Evolutionary conservation across 805 yeast genomes (phyloP), one percentile per base, ranked within the genome.

Genomic region (Yarrowia yakushimensis): DNA sequence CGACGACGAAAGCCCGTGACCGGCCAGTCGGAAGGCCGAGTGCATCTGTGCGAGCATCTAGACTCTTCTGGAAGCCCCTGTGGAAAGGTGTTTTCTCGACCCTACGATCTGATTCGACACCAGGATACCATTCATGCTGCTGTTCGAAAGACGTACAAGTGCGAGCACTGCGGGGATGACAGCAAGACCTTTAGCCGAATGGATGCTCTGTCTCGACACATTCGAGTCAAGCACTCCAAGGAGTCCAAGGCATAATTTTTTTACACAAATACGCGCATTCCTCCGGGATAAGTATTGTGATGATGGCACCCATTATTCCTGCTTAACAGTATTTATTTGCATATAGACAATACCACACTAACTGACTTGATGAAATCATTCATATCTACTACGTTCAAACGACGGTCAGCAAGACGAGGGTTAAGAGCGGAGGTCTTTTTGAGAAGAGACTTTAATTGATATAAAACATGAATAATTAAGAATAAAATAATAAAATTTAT

Each of bases 101-200:
- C 97, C 18, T 93, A 93, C 72, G 99, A 93, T 77, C 79, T 93
- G 70, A 87, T 92, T 25, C 83, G 99, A 69, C 99, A 93, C 74
- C 97, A 93, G 74, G 96, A 93, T 70, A 94, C 98, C 0, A 92
- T 93, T 62, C 99, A 93, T 73, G 94, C 97, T 0, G 81, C 88
- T 52, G 87, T 86, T 72, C 87, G 93, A 75, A 88, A 88, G 69
- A 84, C 87, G 54, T 94, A 86, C 78, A 85, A 88, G 71, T 93
- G 99, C 74, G 85, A 85, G 68, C 85, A 87, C 46, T 93, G 99
- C 76, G 94, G 88, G 63, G 86, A 83, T 67, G 85, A 82, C 67
- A 79, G 85, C 64, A 86, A 93, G 77, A 90, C 96, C 0, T 93
- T 94, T 71, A 88, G 96, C 62, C 83, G 99, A 66, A 87, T 91